phyloP scores from a whole-genome alignment of 75 land plant genomes.

The Chamaecyparis obtusa region DNA sequence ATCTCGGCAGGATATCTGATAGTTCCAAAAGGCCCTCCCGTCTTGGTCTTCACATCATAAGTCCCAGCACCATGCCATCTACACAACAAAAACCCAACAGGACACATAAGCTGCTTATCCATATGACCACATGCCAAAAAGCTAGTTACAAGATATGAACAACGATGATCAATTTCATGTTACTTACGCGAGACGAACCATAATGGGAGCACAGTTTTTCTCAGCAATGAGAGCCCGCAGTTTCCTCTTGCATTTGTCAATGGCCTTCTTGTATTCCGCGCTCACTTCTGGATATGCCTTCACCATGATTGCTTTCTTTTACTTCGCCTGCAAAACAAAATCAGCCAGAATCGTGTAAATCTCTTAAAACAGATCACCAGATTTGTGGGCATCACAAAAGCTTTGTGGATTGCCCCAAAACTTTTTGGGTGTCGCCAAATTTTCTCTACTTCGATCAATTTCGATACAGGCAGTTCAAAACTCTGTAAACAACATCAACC shows the following conservation, averaged over 20 bases:
- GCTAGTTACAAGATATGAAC: background rate
- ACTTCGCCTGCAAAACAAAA: conserved; percentile 3
- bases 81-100: conserved; percentile 13
- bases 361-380: background rate
- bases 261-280: conserved; percentile 75
- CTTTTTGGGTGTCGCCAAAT: background rate
- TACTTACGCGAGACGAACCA: conserved; percentile 83
- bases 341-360: background rate
- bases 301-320: background rate
- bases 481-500: background rate
- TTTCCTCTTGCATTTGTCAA: conserved; percentile 69
- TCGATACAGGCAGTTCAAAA: background rate
- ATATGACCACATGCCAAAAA: background rate
- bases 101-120: background rate
- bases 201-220: conserved; percentile 86
- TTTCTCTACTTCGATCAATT: background rate
- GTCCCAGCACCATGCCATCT: conserved; percentile 99
- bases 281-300: conserved; percentile 61
- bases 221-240: conserved; percentile 82
- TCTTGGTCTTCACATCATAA: conserved; percentile 67
- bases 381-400: background rate
- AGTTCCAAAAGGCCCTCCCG: conserved; percentile 99
- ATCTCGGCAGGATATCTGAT: conserved; percentile 61
- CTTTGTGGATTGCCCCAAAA: background rate
- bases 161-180: too few species aligned